Percentiles rank a stretch among this genome's conserved stretches.
Conservation (phyloP, 2,329 filamentous ascomycete species). For the Rutstroemia sp. region DNA sequence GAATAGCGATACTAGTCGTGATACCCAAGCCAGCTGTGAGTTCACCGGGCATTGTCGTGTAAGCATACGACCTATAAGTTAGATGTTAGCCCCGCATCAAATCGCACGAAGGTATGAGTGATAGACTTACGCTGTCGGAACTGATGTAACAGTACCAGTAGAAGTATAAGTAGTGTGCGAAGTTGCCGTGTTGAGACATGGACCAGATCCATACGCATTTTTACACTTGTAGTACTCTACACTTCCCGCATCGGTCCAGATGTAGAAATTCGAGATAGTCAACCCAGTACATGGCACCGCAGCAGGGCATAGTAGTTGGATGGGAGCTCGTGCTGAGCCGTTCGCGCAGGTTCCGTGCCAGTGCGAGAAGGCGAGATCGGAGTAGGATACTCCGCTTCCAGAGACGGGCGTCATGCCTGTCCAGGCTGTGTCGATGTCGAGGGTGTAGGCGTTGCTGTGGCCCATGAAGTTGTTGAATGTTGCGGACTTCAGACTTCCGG, state of each 20-base stretch:
- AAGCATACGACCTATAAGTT: slow-evolving; percentile 12
- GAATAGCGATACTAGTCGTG: slow-evolving; percentile 16
- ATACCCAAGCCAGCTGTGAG: slow-evolving; percentile 16
- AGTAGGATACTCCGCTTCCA: slow-evolving; percentile 45
- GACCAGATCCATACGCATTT: slow-evolving; percentile 42
- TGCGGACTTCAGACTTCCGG: slow-evolving; percentile 42
- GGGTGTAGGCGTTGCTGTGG: slow-evolving; percentile 49
- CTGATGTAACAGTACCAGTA: slow-evolving; percentile 7
- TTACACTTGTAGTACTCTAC: slow-evolving; percentile 38
- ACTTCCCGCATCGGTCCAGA: slow-evolving; percentile 43
- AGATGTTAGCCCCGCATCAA: not conserved
- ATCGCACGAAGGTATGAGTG: not conserved
- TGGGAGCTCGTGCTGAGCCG: slow-evolving; percentile 39
- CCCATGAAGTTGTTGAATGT: slow-evolving; percentile 52
- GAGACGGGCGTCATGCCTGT: slow-evolving; percentile 33
- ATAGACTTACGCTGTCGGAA: slow-evolving; percentile 10
- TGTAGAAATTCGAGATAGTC: slow-evolving; percentile 41
- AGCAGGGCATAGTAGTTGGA: slow-evolving; percentile 45
- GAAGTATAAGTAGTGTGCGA: slow-evolving; percentile 13
- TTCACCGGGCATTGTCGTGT: slow-evolving; percentile 20
- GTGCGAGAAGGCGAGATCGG: slow-evolving; percentile 44
- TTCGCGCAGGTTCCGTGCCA: slow-evolving; percentile 47
- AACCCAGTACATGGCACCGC: slow-evolving; percentile 45
- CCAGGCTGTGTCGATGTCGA: slow-evolving; percentile 51
- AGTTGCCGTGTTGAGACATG: slow-evolving; percentile 33